These are phyloP conservation scores for Ophiostoma sp. DNA, from an alignment of 2,329 filamentous ascomycete genomes.

Conservation along the genomic window DNA sequence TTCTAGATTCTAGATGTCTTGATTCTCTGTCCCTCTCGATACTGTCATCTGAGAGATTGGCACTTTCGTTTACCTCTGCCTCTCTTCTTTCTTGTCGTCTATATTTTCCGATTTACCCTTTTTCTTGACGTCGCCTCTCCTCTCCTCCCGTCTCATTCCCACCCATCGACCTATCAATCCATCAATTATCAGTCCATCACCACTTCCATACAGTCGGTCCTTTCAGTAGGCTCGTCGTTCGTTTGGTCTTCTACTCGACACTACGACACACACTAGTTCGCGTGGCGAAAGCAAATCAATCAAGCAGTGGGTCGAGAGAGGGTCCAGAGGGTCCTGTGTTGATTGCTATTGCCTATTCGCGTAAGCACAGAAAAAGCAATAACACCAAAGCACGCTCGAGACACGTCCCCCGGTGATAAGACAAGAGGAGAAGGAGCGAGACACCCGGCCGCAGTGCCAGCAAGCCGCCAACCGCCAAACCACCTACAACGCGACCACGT, in stretches of 20 bases:
- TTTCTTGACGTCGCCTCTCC: background rate
- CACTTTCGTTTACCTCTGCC: constrained; percentile 29
- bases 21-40: constrained; percentile 3
- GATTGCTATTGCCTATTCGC: constrained; percentile 16
- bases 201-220: background rate
- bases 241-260: background rate
- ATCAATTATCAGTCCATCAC: background rate
- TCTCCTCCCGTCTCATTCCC: background rate
- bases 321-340: background rate
- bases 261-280: background rate
- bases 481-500: constrained; percentile 2
- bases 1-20: constrained; percentile 2
- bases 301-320: background rate
- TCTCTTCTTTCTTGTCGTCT: background rate
- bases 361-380: constrained; percentile 11
- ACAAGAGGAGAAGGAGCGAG: background rate
- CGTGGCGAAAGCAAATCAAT: constrained; percentile 11
- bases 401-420: constrained; percentile 6
- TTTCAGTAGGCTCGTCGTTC: background rate
- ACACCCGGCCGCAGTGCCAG: background rate
- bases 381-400: background rate
- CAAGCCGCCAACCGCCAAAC: background rate
- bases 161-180: background rate
- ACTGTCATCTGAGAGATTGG: background rate
- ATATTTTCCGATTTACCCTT: background rate